These are phyloP conservation scores for Lecanosticta acicola DNA, from an alignment of 2,329 filamentous ascomycete species.

Conservation along the genomic window DNA sequence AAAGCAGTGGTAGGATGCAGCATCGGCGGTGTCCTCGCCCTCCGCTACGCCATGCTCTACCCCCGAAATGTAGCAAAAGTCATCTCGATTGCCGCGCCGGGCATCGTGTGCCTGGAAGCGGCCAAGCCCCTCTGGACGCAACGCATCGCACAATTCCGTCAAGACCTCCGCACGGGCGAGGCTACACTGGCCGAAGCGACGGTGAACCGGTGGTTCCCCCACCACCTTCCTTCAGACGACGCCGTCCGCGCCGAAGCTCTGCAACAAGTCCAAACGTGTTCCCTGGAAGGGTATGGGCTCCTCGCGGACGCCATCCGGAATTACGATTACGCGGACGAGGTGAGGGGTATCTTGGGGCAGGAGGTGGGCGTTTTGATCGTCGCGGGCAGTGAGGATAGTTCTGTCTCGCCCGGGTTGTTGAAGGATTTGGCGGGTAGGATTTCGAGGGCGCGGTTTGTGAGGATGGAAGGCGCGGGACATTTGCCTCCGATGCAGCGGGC, in stretches of 20 bases:
- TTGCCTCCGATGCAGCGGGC: constrained; percentile 27
- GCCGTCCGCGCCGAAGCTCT: constrained; percentile 15
- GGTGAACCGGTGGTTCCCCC: neutral
- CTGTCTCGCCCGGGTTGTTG: constrained; percentile 17
- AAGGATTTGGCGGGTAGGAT: constrained; percentile 20
- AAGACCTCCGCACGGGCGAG: neutral
- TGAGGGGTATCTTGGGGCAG: constrained; percentile 8
- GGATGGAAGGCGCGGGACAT: constrained; percentile 26
- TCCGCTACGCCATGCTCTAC: constrained; percentile 20
- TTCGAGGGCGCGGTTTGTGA: constrained; percentile 17
- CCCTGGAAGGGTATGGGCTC: constrained; percentile 22
- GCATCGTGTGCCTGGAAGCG: neutral
- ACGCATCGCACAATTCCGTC: neutral
- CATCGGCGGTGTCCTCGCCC: constrained; percentile 26
- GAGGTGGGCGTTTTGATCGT: constrained; percentile 19
- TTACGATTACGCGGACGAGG: constrained; percentile 24
- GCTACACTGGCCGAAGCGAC: neutral
- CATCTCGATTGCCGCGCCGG: neutral
- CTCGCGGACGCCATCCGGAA: constrained; percentile 25
- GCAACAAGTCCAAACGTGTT: constrained; percentile 21
- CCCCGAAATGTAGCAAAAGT: neutral
- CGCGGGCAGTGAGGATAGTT: constrained; percentile 23
- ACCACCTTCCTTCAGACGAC: neutral
- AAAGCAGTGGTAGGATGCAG: constrained; percentile 27
- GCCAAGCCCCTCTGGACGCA: neutral